These are phyloP conservation scores for Olyra latifolia DNA, from an alignment of 176 grass and related monocot genomes.

Conservation along the genomic window DNA sequence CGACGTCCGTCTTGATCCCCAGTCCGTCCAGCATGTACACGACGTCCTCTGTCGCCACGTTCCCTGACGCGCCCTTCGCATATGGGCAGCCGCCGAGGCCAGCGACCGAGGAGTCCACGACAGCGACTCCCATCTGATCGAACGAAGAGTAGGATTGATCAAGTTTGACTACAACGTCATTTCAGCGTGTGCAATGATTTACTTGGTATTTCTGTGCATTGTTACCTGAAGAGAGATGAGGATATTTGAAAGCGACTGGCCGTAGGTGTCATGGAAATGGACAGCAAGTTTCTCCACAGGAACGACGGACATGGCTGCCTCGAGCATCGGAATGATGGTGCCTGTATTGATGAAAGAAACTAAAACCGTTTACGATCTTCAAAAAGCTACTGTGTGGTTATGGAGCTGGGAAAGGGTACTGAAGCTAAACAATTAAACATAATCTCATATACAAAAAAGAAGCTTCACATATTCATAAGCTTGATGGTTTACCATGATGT, in stretches of 20 bases:
- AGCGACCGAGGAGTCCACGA: conserved; percentile 71
- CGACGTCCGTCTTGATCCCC: conserved; percentile 64
- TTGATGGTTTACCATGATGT: not conserved
- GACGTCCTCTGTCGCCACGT: conserved; percentile 81
- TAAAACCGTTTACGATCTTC: not conserved
- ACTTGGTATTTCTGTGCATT: not conserved
- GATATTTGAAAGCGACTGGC: conserved; percentile 88
- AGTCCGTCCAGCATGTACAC: conserved; percentile 88
- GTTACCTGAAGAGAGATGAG: conserved; percentile 84
- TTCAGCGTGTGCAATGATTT: not conserved
- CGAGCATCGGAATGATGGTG: conserved; percentile 79
- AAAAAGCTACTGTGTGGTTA: not conserved
- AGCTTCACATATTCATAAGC: not conserved
- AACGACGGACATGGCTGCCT: conserved; percentile 66
- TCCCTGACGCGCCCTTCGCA: conserved; percentile 77
- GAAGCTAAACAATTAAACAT: not conserved
- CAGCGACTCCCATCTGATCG: conserved; percentile 71
- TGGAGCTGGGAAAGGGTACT: not conserved
- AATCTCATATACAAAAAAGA: not conserved
- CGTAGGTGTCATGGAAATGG: conserved; percentile 97
- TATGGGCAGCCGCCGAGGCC: conserved; percentile 86
- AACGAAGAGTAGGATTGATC: conserved; percentile 5
- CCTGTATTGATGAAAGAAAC: conserved; percentile 24
- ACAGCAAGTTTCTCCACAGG: conserved; percentile 88
- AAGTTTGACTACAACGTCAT: not conserved